phyloP scores from a whole-genome alignment of 1,284 basidiomycete species.

The Agaricales sp. region DNA sequence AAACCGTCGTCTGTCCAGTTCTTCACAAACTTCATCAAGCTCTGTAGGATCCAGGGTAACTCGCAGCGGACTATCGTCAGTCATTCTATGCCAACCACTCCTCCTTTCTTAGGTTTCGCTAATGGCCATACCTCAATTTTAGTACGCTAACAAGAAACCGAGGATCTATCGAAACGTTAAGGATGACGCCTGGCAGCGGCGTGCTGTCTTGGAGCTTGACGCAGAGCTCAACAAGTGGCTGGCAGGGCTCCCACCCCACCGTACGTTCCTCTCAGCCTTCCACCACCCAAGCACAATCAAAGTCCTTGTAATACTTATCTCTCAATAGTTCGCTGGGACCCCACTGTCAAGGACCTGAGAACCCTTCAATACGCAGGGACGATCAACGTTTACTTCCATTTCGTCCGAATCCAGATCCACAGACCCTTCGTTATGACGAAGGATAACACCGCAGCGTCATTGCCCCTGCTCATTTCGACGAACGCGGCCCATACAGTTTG shows the following conservation, averaged over 20 bases:
- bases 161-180: conserved; percentile 23
- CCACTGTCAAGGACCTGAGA: conserved; percentile 23
- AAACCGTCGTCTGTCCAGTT: conserved; percentile 22
- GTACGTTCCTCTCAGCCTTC: conserved; percentile 14
- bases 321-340: conserved; percentile 33
- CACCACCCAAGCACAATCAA: not conserved
- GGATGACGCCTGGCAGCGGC: conserved; percentile 28
- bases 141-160: conserved; percentile 36
- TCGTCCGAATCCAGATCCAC: conserved; percentile 41
- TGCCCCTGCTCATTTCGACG: not conserved
- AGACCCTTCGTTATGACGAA: conserved; percentile 36
- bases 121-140: too few species aligned
- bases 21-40: conserved; percentile 30
- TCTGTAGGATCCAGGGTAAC: conserved; percentile 33
- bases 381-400: conserved; percentile 39
- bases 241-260: conserved; percentile 32
- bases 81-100: not conserved
- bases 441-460: not conserved
- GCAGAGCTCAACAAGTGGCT: conserved; percentile 39
- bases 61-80: conserved; percentile 28
- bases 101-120: not conserved
- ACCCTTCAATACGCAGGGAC: conserved; percentile 36
- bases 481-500: not conserved
- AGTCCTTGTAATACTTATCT: not conserved
- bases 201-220: conserved; percentile 35